A percentile compares a stretch with the other conserved stretches of the same genome.
phyloP scores from a whole-genome alignment of 2,329 filamentous ascomycete species.

The Aspergillus alliaceus region DNA sequence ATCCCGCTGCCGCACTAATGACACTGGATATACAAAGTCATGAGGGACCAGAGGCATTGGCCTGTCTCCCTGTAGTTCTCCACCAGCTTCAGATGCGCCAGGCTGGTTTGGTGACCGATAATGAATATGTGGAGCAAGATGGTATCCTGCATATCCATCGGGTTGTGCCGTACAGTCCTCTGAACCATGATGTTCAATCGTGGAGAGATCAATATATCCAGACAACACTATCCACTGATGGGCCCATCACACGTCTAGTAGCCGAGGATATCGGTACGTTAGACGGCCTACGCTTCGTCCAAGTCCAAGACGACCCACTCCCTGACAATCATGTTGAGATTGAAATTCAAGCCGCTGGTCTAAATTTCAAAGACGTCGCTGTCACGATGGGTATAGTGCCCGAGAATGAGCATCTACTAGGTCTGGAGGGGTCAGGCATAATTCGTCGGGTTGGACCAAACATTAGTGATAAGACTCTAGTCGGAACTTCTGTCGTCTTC shows the following conservation, averaged over 20 bases:
- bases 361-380: conserved; percentile 21
- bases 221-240: background rate
- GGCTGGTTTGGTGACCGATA: conserved; percentile 5
- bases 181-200: background rate
- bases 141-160: conserved; percentile 12
- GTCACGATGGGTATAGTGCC: conserved; percentile 20
- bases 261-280: conserved; percentile 9
- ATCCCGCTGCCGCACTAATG: conserved; percentile 3
- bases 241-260: background rate
- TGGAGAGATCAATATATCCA: background rate
- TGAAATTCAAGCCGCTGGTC: conserved; percentile 18
- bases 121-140: conserved; percentile 13
- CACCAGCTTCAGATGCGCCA: background rate
- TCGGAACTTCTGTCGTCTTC: conserved; percentile 37
- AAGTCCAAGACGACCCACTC: conserved; percentile 3
- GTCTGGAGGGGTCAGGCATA: conserved; percentile 45
- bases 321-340: conserved; percentile 23
- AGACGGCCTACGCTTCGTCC: conserved; percentile 8
- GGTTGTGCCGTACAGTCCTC: conserved; percentile 1
- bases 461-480: conserved; percentile 29
- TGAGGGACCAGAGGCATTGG: background rate
- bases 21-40: conserved; percentile 5
- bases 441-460: conserved; percentile 33
- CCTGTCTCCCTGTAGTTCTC: background rate
- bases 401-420: conserved; percentile 36